Base-by-base conservation (phyloP, 192 early-diverging fungal species). In the Lunasporangiospora selenospora region DNA sequence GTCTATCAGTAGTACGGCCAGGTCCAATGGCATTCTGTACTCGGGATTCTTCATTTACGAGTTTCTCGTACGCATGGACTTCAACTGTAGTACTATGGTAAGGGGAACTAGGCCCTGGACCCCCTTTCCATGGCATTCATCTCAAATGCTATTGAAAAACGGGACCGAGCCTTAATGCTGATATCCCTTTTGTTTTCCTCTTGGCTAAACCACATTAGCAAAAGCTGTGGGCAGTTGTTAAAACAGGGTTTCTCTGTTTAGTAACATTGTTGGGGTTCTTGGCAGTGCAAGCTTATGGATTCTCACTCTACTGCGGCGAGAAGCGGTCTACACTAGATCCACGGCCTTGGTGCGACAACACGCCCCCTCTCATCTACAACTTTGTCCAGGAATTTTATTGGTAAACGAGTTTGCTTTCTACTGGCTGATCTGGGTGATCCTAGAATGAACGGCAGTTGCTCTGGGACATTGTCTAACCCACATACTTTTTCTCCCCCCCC, bases 361-460 rank as follows among this genome's bases (percentile, higher is more conserved):
- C 23, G 1, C 31, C 85, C 6, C 92, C 95, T 1, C 54, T 88
- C 2, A 53, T 94, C 6, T 97, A 97, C 58, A 80, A 81, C 1
- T 95, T 87, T 84, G 92, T 97, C 11, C 95, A 97, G 76, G 73
- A 67, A 40, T 81, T 85, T 43, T 97, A 97, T 70, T 97, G 95
- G 91, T 90, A 81, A 73, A n/a, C n/a, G n/a, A n/a, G n/a, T n/a
- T n/a, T n/a, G n/a, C n/a, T n/a, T n/a, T n/a, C n/a, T n/a, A n/a
- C n/a, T n/a, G n/a, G n/a, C n/a, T n/a, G n/a, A n/a, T n/a, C n/a
- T n/a, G n/a, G n/a, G n/a, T n/a, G n/a, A n/a, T n/a, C n/a, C n/a
- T n/a, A n/a, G n/a, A n/a, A n/a, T n/a, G n/a, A n/a, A n/a, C n/a
- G n/a, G 26, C 26, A 10, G 34, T 43, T 63, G 11, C 30, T 40